Evolutionary conservation across 352 stramenopile genomes (phyloP).

Genomic region (Pythium vanterpoolii): DNA sequence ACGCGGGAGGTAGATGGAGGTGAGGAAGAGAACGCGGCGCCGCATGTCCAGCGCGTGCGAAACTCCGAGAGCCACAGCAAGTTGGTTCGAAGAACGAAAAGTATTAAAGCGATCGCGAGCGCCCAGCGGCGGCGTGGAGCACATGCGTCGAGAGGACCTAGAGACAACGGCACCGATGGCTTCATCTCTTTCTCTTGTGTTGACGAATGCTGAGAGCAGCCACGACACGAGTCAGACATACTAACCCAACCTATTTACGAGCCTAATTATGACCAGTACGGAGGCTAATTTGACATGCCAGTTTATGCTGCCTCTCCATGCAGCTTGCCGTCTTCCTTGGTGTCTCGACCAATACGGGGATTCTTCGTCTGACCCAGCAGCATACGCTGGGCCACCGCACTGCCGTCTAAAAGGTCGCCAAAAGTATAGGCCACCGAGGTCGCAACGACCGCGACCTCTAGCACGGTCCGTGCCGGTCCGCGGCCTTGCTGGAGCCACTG

Average conservation of each 20-base stretch:
- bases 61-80: neutral
- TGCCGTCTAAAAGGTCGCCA: slow-evolving; percentile 10
- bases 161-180: neutral
- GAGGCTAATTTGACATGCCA: no score
- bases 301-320: neutral
- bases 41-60: neutral
- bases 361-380: neutral
- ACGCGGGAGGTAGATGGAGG: neutral
- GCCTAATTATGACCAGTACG: no score
- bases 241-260: no score
- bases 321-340: neutral
- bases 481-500: slow-evolving; percentile 35
- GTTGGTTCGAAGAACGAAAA: neutral
- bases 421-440: slow-evolving; percentile 41
- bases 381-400: slow-evolving; percentile 5
- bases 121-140: neutral
- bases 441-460: slow-evolving; percentile 37
- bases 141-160: no score
- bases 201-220: no score
- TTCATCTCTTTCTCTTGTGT: no score
- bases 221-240: no score
- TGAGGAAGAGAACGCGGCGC: neutral
- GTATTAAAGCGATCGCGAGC: neutral
- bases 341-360: neutral
- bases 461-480: slow-evolving; percentile 25